Base-by-base conservation (phyloP, 768 basidiomycete genomes). In the Macrocybe gigantea region DNA sequence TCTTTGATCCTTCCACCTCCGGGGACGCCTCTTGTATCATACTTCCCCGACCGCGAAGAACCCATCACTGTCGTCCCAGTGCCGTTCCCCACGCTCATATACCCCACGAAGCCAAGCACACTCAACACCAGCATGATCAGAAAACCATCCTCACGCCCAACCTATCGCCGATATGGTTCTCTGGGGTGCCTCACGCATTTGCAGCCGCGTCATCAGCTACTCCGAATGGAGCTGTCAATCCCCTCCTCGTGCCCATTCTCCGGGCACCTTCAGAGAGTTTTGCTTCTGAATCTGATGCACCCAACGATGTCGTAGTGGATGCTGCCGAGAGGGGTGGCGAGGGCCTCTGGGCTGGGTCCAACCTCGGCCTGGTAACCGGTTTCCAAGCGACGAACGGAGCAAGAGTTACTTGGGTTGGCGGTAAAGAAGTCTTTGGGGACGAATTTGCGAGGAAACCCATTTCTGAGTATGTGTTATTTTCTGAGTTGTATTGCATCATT, bases 1-100 rank as follows among this genome's bases (percentile, higher is more conserved):
- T 88, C 88, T 34, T 75, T 98, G 48, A 79, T 92, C 45, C 84
- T 91, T 22, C 88, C 89, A 12, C 90, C 92, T 5, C 87, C 92
- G 1, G 84, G 84, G 1, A 85, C 85, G 0, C 84, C 85, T 2
- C 77, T 96, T 42, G 61, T 95, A 52, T 94, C 93, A 3, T 89
- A 95, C 64, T 90, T 93, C 72, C 83, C 83, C 22, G 75, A 80
- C 59, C 80, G 88, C 36, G 65, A 78, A n/a, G 77, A 77, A n/a
- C 72, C 80, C 0, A 65, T 78, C 1, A 78, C 75, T 0, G 69
- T 88, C 22, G 75, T 92, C 32, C 87, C 88, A 12, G 79, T 93
- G 11, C 48, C 75, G 71, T 78, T 1, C 63, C 81, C 2, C 42
- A 66, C 14, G 57, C 57, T 7, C 64, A 69, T 9, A 22, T 22